Base-by-base conservation (phyloP, 768 basidiomycete species). In the Russula sp. region DNA sequence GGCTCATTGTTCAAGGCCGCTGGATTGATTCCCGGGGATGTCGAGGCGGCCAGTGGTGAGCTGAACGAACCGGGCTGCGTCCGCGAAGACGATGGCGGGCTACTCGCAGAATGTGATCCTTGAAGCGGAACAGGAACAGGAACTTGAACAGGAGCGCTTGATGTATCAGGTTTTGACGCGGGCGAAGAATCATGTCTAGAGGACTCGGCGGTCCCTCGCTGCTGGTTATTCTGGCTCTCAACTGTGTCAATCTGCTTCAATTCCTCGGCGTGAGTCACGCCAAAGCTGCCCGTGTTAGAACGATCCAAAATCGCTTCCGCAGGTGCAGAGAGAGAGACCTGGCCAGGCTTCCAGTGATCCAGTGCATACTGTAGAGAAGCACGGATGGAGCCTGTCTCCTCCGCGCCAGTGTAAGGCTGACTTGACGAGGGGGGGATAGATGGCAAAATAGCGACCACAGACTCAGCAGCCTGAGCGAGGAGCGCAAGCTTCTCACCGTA, bases 401-500 rank as follows among this genome's bases (percentile, higher is more conserved):
- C 77, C 2, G 75, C 77, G 5, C 87, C 87, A 2, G 74, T 71
- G 67, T 93, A 93, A 5, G 87, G 85, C 41, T 72, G 73, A 7
- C 71, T 64, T 2, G 72, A 49, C 0, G 81, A 77, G 14, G 91
- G 87, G 3, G 91, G 89, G n/a, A 88, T 65, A 13, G 80, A 69
- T 9, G 90, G 88, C 47, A 93, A 75, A 1, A 77, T 86, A 0
- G 73, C 75, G 50, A 90, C 71, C 53, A 92, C 79, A 18, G 84
- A 81, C 8, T 78, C 73, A 1, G 86, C 82, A 5, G 87, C 88
- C 72, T 93, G 87, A 5, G 88, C 80, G 8, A 93, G 70, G 6
- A 93, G 76, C 1, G 85, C 74, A 5, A 93, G 73, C 70, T 93
- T 93, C 72, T 93, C 91, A 49, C 83, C 88, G 60, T 86, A 93